phyloP scores from a whole-genome alignment of 2,329 filamentous ascomycete species.

The Ramularia collo-cygni region DNA sequence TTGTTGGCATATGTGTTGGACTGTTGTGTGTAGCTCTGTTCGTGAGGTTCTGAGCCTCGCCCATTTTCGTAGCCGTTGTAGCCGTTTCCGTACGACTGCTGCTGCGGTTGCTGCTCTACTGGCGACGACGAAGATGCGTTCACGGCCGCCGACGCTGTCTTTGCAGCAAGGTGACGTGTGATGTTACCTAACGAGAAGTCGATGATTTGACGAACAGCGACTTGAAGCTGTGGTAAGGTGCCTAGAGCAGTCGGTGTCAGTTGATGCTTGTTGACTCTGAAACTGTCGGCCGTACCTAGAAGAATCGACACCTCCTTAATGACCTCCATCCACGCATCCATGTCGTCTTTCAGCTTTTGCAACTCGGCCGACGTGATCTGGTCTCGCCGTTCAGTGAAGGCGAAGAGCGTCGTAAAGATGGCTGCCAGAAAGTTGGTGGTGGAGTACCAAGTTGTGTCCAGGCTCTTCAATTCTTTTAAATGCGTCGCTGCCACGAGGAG shows the following conservation, averaged over 20 bases:
- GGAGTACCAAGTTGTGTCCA: conserved; percentile 75
- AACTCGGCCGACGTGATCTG: conserved; percentile 54
- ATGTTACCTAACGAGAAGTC: conserved; percentile 44
- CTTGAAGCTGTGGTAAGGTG: conserved; percentile 42
- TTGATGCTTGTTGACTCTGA: too few relatives aligned
- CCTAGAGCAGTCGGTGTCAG: conserved; percentile 7
- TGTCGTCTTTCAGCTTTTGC: conserved; percentile 55
- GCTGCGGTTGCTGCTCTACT: conserved; percentile 2
- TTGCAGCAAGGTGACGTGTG: conserved; percentile 38
- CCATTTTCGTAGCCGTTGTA: conserved; percentile 9
- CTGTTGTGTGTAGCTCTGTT: conserved; percentile 13
- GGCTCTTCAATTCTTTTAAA: conserved; percentile 56
- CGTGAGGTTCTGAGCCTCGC: conserved; percentile 7
- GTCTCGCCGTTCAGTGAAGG: conserved; percentile 60
- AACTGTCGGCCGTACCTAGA: conserved; percentile 45
- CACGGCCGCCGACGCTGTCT: conserved; percentile 36
- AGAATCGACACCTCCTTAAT: conserved; percentile 59
- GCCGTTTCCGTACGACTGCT: conserved; percentile 10
- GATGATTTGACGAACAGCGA: conserved; percentile 44
- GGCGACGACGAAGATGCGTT: conserved; percentile 28
- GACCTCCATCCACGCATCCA: conserved; percentile 62
- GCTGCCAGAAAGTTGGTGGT: conserved; percentile 65
- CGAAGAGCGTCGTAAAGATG: conserved; percentile 65
- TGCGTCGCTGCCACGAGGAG: conserved; percentile 56
- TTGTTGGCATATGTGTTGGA: conserved; percentile 13